phyloP scores from a whole-genome alignment of 2,329 filamentous ascomycete genomes.

The Aureobasidium melanogenum region DNA sequence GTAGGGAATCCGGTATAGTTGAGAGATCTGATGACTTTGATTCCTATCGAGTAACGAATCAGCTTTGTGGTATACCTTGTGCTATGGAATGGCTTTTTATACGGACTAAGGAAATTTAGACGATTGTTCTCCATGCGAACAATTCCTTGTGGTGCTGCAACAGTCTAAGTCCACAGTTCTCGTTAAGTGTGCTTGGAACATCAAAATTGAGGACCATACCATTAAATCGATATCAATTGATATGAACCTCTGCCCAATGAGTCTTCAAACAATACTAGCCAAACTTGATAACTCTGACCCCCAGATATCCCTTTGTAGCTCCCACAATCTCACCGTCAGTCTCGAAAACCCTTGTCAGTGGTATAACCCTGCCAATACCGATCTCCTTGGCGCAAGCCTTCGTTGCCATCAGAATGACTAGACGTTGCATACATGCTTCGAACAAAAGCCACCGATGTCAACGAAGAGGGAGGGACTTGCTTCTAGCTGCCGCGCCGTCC shows the following conservation, averaged over 20 bases:
- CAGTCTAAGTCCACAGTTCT: not conserved
- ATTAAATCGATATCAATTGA: too few species aligned
- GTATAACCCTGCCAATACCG: not conserved
- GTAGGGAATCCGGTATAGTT: too few species aligned
- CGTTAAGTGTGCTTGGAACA: not conserved
- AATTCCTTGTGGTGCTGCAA: too few species aligned
- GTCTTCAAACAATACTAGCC: fast-evolving
- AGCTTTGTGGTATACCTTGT: too few species aligned
- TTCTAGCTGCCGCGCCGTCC: not conserved
- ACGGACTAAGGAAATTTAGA: too few species aligned
- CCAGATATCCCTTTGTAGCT: not conserved
- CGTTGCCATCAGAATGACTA: not conserved
- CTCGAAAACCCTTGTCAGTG: not conserved
- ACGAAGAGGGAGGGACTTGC: not conserved
- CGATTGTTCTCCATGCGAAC: too few species aligned
- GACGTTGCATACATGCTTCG: not conserved
- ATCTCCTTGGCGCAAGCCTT: not conserved
- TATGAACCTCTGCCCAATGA: fast-evolving
- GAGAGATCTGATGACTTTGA: too few species aligned
- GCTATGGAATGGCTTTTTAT: too few species aligned
- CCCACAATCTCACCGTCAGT: not conserved
- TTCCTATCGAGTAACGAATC: too few species aligned
- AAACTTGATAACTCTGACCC: not conserved
- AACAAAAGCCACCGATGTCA: not conserved
- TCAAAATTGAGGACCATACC: too few species aligned